Evolutionary conservation across 2,329 filamentous ascomycete species (phyloP).

Genomic region (Helotiales sp.): DNA sequence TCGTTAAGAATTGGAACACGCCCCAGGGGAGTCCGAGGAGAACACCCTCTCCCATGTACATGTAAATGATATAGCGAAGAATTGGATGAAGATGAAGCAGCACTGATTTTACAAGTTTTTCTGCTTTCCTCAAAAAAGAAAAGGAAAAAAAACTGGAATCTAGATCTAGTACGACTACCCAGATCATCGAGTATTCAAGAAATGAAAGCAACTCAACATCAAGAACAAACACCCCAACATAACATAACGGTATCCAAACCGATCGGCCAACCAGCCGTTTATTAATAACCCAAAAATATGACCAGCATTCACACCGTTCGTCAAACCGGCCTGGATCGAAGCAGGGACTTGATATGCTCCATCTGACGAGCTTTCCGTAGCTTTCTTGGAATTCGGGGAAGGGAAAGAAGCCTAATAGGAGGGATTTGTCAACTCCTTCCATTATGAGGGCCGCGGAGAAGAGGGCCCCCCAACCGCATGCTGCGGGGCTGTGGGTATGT

Average conservation of each 20-base stretch:
- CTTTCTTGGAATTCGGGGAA: conserved; percentile 38
- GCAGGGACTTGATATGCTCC: conserved; percentile 42
- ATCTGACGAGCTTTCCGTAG: conserved; percentile 37
- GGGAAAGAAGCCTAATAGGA: conserved; percentile 45
- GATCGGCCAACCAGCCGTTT: conserved; percentile 48
- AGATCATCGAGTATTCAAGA: too few relatives aligned
- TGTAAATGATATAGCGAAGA: conserved; percentile 53
- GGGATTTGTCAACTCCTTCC: conserved; percentile 48
- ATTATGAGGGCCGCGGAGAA: conserved; percentile 48
- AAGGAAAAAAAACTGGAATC: too few relatives aligned
- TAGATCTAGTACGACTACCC: too few relatives aligned
- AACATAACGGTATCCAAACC: conserved; percentile 52
- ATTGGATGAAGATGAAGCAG: conserved; percentile 53
- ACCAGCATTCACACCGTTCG: conserved; percentile 48
- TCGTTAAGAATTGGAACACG: conserved; percentile 49
- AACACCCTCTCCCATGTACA: conserved; percentile 52
- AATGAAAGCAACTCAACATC: too few relatives aligned
- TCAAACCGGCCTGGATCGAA: conserved; percentile 50
- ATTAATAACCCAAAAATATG: conserved; percentile 49
- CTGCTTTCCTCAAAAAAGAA: too few relatives aligned
- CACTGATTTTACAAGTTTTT: too few relatives aligned
- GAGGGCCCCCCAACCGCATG: conserved; percentile 41
- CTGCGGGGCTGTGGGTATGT: not conserved
- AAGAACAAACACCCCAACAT: conserved; percentile 50
- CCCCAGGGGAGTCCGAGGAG: conserved; percentile 56